A percentile compares a stretch with the other conserved stretches of the same genome.
Conservation (phyloP, 257 asterid species). For the Apocynum venetum region DNA sequence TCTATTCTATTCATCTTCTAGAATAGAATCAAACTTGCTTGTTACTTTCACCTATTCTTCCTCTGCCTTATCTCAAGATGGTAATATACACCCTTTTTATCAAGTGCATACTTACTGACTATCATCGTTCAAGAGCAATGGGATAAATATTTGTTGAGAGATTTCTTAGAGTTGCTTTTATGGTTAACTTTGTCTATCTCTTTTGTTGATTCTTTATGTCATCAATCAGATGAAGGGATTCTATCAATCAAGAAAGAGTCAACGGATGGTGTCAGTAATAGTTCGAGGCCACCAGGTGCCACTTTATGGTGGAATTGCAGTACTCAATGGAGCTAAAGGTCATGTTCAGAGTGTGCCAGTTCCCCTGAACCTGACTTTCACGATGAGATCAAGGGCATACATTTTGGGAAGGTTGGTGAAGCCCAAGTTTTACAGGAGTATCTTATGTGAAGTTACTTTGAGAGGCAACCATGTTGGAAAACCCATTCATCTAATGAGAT, state of each 20-base stretch:
- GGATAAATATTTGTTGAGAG: background rate
- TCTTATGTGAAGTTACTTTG: constrained; percentile 48
- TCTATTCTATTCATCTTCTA: too few species aligned
- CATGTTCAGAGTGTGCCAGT: constrained; percentile 40
- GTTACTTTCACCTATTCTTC: background rate
- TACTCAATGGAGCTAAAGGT: constrained; percentile 31
- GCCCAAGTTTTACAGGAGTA: constrained; percentile 45
- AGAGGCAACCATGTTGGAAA: constrained; percentile 57
- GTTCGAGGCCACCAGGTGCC: constrained; percentile 77
- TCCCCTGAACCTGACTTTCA: constrained; percentile 66
- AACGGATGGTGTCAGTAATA: constrained; percentile 40
- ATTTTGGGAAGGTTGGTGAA: constrained; percentile 75
- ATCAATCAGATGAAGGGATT: constrained; percentile 52
- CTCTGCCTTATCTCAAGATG: background rate
- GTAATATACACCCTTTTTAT: background rate
- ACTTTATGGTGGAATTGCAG: constrained; percentile 75
- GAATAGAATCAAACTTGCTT: background rate
- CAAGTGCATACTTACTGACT: background rate
- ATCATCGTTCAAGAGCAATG: background rate
- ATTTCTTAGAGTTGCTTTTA: background rate
- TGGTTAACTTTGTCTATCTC: background rate
- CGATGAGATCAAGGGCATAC: constrained; percentile 69
- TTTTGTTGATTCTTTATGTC: background rate
- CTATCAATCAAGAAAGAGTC: constrained; percentile 67
- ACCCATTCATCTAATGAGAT: constrained; percentile 40